Evolutionary conservation across 306 rosid genomes (phyloP), one percentile per base, ranked within the genome.

Genomic region (Dicorynia guianensis): DNA sequence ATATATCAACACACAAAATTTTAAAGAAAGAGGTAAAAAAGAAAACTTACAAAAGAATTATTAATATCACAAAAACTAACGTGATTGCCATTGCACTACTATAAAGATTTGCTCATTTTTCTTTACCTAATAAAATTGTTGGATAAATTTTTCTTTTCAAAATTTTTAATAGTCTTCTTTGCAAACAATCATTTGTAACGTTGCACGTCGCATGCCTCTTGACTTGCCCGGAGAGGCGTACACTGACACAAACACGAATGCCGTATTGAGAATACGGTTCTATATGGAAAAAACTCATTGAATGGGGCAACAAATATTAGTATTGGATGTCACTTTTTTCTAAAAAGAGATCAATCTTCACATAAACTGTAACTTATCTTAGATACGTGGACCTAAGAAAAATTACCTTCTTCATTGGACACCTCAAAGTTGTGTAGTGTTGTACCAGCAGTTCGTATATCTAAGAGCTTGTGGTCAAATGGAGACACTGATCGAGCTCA

Each of bases 401-500:
- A 70, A 19, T 75, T 73, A 90, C 97, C 98, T 89, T 92, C 99
- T 82, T 86, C 89, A 66, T 83, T 69, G 17, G 93, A 87, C 76
- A 89, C 93, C 85, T 86, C 92, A 73, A 83, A 87, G 68, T 71
- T 81, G 65, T 90, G 91, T 19, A 92, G 82, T 68, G 89, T 83
- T 67, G 86, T 77, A 71, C 91, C 85, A 72, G 79, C 49, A 67
- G 93, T 87, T 71, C 92, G 65, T 78, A 95, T 56, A 77, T 92
- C 99, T 69, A 90, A 63, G 68, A 95, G 63, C 83, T 84, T 92
- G 80, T 79, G 79, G 53, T 89, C 96, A 84, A 89, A 95, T 52
- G 97, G 97, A 53, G 99, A 92, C 96, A 89, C 87, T 60, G 88
- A 79, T 74, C 85, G 83, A 67, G 62, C 82, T 97, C 99, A 92